Conservation (phyloP, 78 protist species). For the Isochrysis galbana region DNA sequence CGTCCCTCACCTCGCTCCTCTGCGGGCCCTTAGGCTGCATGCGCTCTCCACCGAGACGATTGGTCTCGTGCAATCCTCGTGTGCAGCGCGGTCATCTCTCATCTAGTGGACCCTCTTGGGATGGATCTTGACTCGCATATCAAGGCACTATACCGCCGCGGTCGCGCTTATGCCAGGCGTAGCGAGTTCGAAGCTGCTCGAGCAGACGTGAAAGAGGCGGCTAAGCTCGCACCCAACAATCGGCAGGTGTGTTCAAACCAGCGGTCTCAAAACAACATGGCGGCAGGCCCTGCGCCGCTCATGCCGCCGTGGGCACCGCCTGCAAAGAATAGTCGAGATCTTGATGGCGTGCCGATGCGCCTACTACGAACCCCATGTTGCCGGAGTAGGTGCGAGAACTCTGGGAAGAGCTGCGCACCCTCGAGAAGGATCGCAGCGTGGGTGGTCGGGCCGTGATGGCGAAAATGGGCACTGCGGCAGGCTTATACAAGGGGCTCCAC, state of each 20-base stretch:
- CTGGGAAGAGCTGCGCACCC: background rate
- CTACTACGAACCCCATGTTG: too few relatives aligned
- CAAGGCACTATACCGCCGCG: constrained; percentile 1
- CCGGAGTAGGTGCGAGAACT: background rate
- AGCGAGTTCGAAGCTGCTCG: background rate
- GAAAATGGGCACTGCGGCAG: background rate
- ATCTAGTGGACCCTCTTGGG: background rate
- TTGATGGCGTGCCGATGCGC: too few relatives aligned
- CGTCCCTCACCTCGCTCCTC: too few relatives aligned
- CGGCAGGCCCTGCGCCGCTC: too few relatives aligned
- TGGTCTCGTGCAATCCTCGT: background rate
- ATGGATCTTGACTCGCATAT: background rate
- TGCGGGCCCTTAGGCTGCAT: too few relatives aligned
- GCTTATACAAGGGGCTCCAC: background rate
- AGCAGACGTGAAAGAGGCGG: background rate
- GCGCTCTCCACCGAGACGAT: background rate
- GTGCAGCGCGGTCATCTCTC: background rate
- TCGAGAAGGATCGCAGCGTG: background rate
- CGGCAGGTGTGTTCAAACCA: background rate
- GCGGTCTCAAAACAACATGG: too few relatives aligned
- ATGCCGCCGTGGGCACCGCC: too few relatives aligned
- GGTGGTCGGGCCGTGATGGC: background rate
- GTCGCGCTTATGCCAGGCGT: background rate
- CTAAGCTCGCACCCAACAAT: background rate
- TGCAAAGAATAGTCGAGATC: too few relatives aligned